A percentile compares a stretch with the other conserved stretches of the same genome.
Evolutionary conservation across 2,329 filamentous ascomycete genomes (phyloP).

Genomic region (Samsoniella hepiali): DNA sequence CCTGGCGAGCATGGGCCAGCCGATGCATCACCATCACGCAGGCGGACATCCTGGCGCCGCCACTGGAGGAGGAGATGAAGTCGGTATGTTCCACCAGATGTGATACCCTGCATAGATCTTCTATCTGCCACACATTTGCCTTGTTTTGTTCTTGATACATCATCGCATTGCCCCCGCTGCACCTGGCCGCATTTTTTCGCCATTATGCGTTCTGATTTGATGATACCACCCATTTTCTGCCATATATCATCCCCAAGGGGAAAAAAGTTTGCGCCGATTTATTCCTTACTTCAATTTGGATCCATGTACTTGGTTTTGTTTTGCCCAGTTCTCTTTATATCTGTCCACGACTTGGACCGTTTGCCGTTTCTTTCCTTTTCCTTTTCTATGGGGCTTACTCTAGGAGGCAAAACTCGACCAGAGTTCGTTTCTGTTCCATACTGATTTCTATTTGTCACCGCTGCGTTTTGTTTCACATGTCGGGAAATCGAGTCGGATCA

Average conservation of each 20-base stretch:
- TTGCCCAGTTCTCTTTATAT: not conserved
- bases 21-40: conserved; percentile 65
- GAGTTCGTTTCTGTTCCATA: conserved; percentile 5
- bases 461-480: conserved; percentile 10
- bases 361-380: conserved; percentile 3
- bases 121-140: conserved; percentile 39
- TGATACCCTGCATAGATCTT: conserved; percentile 48
- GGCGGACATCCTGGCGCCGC: conserved; percentile 34
- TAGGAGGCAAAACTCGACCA: not conserved
- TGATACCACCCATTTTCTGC: conserved; percentile 24
- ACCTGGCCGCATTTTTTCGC: conserved; percentile 13
- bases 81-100: conserved; percentile 98
- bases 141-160: conserved; percentile 17
- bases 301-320: conserved; percentile 26
- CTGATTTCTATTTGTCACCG: conserved; percentile 6
- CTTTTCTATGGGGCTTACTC: not conserved
- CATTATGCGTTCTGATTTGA: conserved; percentile 20
- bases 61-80: conserved; percentile 72
- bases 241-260: conserved; percentile 19
- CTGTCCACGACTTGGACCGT: not conserved
- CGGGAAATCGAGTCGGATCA: conserved; percentile 10
- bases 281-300: not conserved
- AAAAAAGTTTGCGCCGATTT: conserved; percentile 17
- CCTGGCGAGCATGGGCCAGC: conserved; percentile 62
- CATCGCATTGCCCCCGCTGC: conserved; percentile 17